A percentile compares a stretch with the other conserved stretches of the same genome.
Conservation (phyloP, 208 protist genomes). For the Acanthamoeba lenticulata region DNA sequence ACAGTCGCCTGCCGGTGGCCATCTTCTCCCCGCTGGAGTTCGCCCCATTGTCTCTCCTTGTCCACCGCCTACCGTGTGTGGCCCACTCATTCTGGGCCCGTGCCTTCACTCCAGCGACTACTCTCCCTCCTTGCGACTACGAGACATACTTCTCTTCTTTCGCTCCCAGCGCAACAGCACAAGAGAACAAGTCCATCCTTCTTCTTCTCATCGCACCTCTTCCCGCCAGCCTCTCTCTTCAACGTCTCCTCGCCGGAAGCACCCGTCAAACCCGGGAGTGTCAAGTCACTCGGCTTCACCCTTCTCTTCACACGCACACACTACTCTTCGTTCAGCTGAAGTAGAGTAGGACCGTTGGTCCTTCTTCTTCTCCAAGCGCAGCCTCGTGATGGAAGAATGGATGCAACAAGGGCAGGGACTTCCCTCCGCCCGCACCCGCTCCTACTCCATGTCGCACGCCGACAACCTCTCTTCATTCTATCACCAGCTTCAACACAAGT, state of each 20-base stretch:
- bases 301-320: not conserved
- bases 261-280: too few relatives aligned
- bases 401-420: not conserved
- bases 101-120: not conserved
- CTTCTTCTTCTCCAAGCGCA: not conserved
- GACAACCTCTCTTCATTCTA: not conserved
- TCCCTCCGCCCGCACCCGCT: not conserved
- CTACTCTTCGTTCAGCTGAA: not conserved
- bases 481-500: not conserved
- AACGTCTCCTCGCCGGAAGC: too few relatives aligned
- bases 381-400: conserved; percentile 1
- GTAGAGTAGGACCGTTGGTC: not conserved
- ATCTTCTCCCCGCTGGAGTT: not conserved
- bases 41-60: not conserved
- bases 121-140: not conserved
- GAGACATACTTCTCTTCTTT: too few relatives aligned
- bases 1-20: not conserved
- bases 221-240: too few relatives aligned
- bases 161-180: too few relatives aligned
- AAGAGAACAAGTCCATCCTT: too few relatives aligned
- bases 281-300: not conserved
- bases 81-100: not conserved
- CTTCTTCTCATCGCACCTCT: too few relatives aligned
- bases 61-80: not conserved
- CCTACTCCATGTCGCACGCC: conserved; percentile 25